Base-by-base conservation (phyloP, 2,329 filamentous ascomycete genomes). In the Phyllosticta citriasiana region DNA sequence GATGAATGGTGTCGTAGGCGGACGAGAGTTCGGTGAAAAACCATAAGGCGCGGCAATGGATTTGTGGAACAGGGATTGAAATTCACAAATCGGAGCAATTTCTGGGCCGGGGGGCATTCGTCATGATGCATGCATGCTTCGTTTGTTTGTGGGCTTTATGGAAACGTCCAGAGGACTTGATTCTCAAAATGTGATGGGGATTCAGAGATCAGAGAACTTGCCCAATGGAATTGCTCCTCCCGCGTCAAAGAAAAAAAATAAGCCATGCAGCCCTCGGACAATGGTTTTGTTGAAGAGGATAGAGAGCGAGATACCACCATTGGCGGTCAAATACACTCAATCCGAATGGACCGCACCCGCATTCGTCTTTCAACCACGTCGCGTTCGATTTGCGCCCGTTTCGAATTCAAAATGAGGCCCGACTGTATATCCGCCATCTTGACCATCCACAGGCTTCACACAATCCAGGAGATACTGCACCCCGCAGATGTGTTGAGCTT, bases 181-280 rank as follows among this genome's bases (percentile, higher is more conserved):
- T 47, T 47, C 40, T n/a, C 40, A 19, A 16, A 47, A 47, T n/a
- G 40, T 47, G 58, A 60, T 60, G 58, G 55, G 19, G 58, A 60
- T 25, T 30, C 53, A 60, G 55, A 54, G 54, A 60, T 55, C 58
- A 60, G 55, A 40, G 58, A 60, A 54, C 50, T 60, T 55, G 58
- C 58, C 58, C 58, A 60, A 60, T 60, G 58, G 58, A 60, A 52
- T 51, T 54, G 58, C 58, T 60, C 58, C 50, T 47, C 53, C 19
- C 33, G 58, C 58, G 35, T 53, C 58, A 47, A 56, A 14, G n/a
- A 22, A 22, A 22, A 22, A 22, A 22, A 22, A 22, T 1, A 22
- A 35, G 5, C 19, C 5, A 33, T 52, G 7, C 35, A 33, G 26
- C 40, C 40, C 40, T 47, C 40, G 40, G 40, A n/a, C 40, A 47